A percentile compares a stretch with the other conserved stretches of the same genome.
Conservation (phyloP, 768 basidiomycete species). For the Paxillus rubicundulus region DNA sequence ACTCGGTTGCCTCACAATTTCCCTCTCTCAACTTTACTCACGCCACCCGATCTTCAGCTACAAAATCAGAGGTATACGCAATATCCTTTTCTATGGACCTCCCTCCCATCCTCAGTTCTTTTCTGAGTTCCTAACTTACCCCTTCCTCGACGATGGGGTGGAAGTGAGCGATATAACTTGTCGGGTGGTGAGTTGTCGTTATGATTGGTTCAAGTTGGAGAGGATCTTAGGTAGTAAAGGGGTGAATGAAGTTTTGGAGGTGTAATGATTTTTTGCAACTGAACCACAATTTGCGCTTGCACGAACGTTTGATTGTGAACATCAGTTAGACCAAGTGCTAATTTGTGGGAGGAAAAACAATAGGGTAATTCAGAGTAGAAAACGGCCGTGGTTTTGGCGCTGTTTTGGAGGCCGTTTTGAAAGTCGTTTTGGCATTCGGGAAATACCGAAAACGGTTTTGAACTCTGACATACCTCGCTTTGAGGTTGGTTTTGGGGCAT, state of each 20-base stretch:
- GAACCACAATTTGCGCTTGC: neutral
- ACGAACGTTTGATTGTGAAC: too few relatives aligned
- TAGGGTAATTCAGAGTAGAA: too few relatives aligned
- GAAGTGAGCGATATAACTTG: slow-evolving; percentile 83
- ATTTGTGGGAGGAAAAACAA: too few relatives aligned
- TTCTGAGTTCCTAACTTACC: slow-evolving; percentile 83
- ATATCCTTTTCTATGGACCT: slow-evolving; percentile 89
- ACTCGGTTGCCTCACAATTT: neutral
- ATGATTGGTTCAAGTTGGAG: slow-evolving; percentile 86
- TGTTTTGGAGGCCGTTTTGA: too few relatives aligned
- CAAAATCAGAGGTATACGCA: slow-evolving; percentile 89
- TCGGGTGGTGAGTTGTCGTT: slow-evolving; percentile 80
- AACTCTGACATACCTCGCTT: too few relatives aligned
- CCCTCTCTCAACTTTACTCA: neutral
- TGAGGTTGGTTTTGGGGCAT: too few relatives aligned
- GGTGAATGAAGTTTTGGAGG: slow-evolving; percentile 14
- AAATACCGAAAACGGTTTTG: too few relatives aligned
- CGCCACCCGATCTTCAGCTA: slow-evolving; percentile 51
- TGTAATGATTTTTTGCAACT: neutral
- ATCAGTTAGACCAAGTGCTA: too few relatives aligned
- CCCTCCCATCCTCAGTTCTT: slow-evolving; percentile 93
- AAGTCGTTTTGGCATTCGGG: too few relatives aligned
- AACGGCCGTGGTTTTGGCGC: too few relatives aligned
- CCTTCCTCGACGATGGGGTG: slow-evolving; percentile 89
- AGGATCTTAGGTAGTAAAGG: slow-evolving; percentile 50